A percentile compares a stretch with the other conserved stretches of the same genome.
Conservation (phyloP, 139 green algal genomes). For the Tetratostichococcus sp. region DNA sequence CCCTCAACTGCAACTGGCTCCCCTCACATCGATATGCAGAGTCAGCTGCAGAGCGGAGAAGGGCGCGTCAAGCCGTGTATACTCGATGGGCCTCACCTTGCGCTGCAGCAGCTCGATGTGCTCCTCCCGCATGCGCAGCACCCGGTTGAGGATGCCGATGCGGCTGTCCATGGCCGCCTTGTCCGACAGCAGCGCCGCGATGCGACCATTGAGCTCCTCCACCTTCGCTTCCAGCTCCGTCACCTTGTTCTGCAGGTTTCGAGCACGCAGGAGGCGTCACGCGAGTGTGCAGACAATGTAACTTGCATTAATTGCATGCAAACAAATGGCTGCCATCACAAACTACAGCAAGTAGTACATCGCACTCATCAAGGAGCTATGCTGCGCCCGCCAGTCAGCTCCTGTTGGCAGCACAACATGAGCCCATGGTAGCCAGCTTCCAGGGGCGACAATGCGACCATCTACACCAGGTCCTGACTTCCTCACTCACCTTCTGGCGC, state of each 20-base stretch:
- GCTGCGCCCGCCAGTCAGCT: no score
- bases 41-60: background rate
- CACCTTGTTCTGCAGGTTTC: constrained; percentile 29
- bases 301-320: no score
- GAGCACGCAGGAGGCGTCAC: no score
- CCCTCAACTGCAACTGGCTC: no score
- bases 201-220: constrained; percentile 14
- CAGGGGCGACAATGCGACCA: no score
- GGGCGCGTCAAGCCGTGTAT: background rate
- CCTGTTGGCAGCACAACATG: no score
- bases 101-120: constrained; percentile 22
- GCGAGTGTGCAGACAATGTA: no score
- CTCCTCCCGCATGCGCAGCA: constrained; percentile 27
- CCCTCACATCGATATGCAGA: background rate
- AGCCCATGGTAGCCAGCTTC: no score
- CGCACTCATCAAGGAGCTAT: no score
- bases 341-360: no score
- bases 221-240: constrained; percentile 37
- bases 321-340: no score
- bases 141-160: constrained; percentile 10
- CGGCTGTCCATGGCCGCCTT: constrained; percentile 13
- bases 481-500: constrained; percentile 49
- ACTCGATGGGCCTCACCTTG: background rate
- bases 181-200: constrained; percentile 12
- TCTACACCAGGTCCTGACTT: no score